Conservation (phyloP, 2,329 filamentous ascomycete genomes). For the Beauveria bassiana region DNA sequence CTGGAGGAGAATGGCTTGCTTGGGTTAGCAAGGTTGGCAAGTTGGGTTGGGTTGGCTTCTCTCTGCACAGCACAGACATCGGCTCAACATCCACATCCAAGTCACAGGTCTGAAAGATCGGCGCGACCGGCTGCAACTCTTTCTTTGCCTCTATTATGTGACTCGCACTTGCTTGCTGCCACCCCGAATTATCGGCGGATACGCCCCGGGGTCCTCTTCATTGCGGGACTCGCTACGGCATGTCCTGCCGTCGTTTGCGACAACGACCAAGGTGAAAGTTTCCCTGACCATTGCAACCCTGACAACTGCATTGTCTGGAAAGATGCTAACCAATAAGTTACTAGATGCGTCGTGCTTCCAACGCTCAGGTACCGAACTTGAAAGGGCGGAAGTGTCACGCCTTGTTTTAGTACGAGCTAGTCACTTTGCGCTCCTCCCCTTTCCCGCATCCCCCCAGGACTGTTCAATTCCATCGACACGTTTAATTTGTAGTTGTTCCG, state of each 20-base stretch:
- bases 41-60: not conserved
- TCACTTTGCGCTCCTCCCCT: not conserved
- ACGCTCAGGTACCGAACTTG: not conserved
- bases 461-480: not conserved
- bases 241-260: not conserved
- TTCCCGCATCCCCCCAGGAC: not conserved
- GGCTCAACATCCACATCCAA: slow-evolving; percentile 6
- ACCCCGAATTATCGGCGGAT: not conserved
- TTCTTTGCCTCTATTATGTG: not conserved
- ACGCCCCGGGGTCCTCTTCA: not conserved
- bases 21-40: too few relatives aligned
- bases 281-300: not conserved
- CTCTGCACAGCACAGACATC: slow-evolving; percentile 1
- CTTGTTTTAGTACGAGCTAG: not conserved
- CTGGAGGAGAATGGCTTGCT: not conserved
- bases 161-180: not conserved
- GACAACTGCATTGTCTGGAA: not conserved
- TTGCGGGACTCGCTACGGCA: not conserved
- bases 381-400: not conserved
- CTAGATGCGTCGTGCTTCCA: not conserved
- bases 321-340: not conserved
- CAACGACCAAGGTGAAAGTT: not conserved
- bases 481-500: not conserved
- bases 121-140: not conserved
- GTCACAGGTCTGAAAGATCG: slow-evolving; percentile 5